Conservation (phyloP, 2,329 filamentous ascomycete genomes). For the Fusarium sp. region DNA sequence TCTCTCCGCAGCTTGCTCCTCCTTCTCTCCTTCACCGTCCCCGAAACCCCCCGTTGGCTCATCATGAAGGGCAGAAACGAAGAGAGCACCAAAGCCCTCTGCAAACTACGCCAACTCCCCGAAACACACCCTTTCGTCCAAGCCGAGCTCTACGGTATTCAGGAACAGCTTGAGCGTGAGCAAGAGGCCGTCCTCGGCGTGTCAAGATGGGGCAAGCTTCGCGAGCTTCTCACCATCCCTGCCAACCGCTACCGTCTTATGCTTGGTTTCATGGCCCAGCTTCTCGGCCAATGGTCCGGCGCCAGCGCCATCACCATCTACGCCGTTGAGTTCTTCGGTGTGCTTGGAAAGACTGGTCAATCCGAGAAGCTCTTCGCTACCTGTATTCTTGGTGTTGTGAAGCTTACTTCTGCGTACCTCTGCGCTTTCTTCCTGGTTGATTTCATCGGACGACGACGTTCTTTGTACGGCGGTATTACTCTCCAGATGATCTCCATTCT, state of each 20-base stretch:
- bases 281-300: conserved; percentile 20
- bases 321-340: conserved; percentile 17
- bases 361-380: conserved; percentile 26
- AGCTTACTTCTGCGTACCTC: conserved; percentile 17
- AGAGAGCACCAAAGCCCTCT: conserved; percentile 17
- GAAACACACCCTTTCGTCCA: conserved; percentile 17
- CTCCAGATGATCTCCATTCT: conserved; percentile 10
- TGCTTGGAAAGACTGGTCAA: conserved; percentile 22
- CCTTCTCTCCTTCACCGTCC: conserved; percentile 19
- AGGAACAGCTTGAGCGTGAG: conserved; percentile 17
- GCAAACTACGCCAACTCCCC: conserved; percentile 18
- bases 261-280: conserved; percentile 26
- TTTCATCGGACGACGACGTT: conserved; percentile 17
- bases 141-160: conserved; percentile 14
- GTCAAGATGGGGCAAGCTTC: conserved; percentile 23
- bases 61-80: conserved; percentile 16
- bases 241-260: conserved; percentile 23
- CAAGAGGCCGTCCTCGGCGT: conserved; percentile 20
- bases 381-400: conserved; percentile 20
- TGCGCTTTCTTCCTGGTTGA: conserved; percentile 27
- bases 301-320: conserved; percentile 23
- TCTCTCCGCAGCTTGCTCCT: not conserved
- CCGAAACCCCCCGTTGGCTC: conserved; percentile 27
- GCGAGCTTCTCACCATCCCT: conserved; percentile 16
- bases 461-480: conserved; percentile 10